Conservation (phyloP, 163 green algal genomes). For the Scenedesmus sp. region DNA sequence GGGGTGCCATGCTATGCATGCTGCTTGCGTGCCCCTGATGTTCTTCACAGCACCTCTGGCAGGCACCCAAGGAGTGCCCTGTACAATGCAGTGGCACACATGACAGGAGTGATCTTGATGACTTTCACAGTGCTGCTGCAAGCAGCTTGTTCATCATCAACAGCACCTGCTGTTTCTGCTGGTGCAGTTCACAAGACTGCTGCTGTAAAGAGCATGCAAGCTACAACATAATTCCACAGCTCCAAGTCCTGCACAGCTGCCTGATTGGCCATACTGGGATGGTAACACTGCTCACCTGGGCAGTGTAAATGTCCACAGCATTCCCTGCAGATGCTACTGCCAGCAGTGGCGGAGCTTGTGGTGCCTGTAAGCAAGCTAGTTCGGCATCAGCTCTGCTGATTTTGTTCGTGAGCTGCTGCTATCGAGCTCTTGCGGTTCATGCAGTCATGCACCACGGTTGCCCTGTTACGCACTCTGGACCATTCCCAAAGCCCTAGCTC, state of each 20-base stretch:
- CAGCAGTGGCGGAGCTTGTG: constrained; percentile 17
- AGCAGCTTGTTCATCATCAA: background rate
- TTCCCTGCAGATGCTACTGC: constrained; percentile 13
- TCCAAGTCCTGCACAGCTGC: background rate
- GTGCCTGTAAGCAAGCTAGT: constrained; percentile 14
- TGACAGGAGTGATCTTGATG: background rate
- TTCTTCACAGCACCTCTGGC: constrained; percentile 62
- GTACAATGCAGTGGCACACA: background rate
- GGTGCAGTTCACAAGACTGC: background rate
- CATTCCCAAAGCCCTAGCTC: background rate
- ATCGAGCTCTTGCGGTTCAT: background rate
- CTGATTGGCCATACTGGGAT: no score
- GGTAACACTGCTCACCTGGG: background rate
- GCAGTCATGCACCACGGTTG: background rate
- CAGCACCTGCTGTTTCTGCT: background rate
- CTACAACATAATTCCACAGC: background rate
- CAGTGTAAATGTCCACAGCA: constrained; percentile 31
- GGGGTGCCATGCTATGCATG: constrained; percentile 72
- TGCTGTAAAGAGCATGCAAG: background rate
- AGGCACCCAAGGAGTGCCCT: constrained; percentile 24
- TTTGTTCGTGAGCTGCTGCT: background rate
- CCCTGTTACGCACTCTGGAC: background rate
- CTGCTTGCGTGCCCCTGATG: constrained; percentile 64
- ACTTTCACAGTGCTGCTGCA: background rate
- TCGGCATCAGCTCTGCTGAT: background rate